Base-by-base conservation (phyloP, 139 green algal genomes). In the Chlorella sp. region DNA sequence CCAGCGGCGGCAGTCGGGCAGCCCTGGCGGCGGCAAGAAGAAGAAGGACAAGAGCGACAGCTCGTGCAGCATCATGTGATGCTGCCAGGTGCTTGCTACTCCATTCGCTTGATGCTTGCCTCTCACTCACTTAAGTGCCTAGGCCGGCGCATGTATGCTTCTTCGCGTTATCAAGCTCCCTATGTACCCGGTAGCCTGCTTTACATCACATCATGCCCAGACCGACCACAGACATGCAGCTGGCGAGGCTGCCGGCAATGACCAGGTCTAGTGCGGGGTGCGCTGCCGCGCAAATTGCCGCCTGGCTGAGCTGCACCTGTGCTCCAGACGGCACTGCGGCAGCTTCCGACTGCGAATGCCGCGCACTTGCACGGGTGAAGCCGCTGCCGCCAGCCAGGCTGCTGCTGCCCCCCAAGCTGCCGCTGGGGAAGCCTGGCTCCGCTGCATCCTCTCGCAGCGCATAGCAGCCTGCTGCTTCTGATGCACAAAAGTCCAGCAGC, bases 31-130 rank as follows among this genome's bases (percentile, higher is more conserved):
- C 30, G 81, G 32, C 38, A 39, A 81, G 73, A 76, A 44, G 41
- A 60, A 80, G 79, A 83, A 90, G 73, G 85, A 88, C 44, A 87
- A 87, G 74, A 85, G 78, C 12, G n/a, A 36, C 41, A 69, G 32
- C 17, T 26, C 62, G 0, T 88, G 85, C 63, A 60, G 20, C 38
- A 74, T 88, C 44, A 84, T 85, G 84, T 88, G 74, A 86, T 11
- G 5, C 4, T 28, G 32, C 25, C 15, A 15, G 60, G 25, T n/a
- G 60, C 60, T 30, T 67, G 60, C n/a, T 17, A 30, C 23, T 67
- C 23, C 60, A 15, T 51, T 51, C 9, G 44, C 44, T 51, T 51
- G 44, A 51, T 51, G 6, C 44, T 16, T 51, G 44, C 44, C 6
- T 9, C 9, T 51, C 44, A 9, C 44, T 51, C n/a, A n/a, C n/a